Base-by-base conservation (phyloP, 1,284 basidiomycete genomes). In the Sporisorium graminicola region DNA sequence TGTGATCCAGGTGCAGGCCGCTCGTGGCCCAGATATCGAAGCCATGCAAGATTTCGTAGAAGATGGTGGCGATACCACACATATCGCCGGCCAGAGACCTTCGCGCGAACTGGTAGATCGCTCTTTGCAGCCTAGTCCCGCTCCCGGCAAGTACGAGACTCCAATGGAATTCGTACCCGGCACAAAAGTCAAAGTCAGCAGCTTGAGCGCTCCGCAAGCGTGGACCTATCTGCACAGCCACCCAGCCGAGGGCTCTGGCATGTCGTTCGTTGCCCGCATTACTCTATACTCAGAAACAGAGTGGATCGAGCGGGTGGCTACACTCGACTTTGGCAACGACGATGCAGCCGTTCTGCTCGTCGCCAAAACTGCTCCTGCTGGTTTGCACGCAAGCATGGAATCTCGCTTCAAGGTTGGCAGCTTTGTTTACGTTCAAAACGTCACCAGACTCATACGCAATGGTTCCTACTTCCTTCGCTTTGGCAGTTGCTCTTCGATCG, bases 251-350 rank as follows among this genome's bases (percentile, higher is more conserved):
- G 40, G 6, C 35, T 2, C 8, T 14, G 8, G 33, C 1, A 53
- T 53, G 52, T 40, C 52, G 2, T 37, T 53, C 24, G 8, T 53
- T 16, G 52, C 35, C 1, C 52, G 52, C 24, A 27, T 53, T 20
- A 4, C 7, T 24, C 7, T 13, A 1, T 20, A 53, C 52, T 5
- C 14, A 3, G 24, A 16, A 14, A 53, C 52, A 10, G 12, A 27
- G 5, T 9, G 24, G 16, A 13, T 14, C 24, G 52, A 42, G 1
- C 20, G 20, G 14, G 22, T 37, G 8, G 37, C 37, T 5, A 12
- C n/a, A 16, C 52, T 53, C 18, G 37, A 53, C 9, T 53, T 53
- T 35, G 52, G 35, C 35, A 53, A 53, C 37, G 37, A 37, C 14
- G 33, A 53, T 18, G 16, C 7, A 0, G 52, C 52, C 10, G 22